phyloP scores from a whole-genome alignment of 768 basidiomycete genomes.

The Tricholoma flavovirens region DNA sequence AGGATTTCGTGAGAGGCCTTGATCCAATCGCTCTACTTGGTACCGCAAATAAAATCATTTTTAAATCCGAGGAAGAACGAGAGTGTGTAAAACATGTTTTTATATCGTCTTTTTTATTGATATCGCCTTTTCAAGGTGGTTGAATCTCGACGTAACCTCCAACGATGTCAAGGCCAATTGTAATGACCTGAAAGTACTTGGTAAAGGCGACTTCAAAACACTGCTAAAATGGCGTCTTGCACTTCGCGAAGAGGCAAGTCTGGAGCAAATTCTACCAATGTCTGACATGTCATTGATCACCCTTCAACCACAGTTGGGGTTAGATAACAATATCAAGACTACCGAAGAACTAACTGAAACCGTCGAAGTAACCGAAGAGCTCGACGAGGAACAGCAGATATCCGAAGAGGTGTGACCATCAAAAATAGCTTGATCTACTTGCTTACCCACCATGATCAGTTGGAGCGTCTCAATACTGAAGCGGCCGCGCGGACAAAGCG shows the following conservation, averaged over 20 bases:
- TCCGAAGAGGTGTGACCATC: constrained; percentile 69
- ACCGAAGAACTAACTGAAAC: constrained; percentile 72
- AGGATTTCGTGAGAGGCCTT: constrained; percentile 59
- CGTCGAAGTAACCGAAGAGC: constrained; percentile 56
- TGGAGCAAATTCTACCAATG: neutral
- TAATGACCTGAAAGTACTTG: constrained; percentile 91
- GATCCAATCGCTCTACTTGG: constrained; percentile 84
- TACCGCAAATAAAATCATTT: constrained; percentile 68
- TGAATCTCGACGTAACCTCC: constrained; percentile 64
- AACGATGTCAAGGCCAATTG: constrained; percentile 77
- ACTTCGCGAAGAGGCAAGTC: constrained; percentile 81
- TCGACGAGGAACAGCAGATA: constrained; percentile 88
- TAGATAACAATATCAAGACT: constrained; percentile 75
- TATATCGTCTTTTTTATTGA: constrained; percentile 1
- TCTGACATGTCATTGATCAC: neutral
- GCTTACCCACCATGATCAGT: constrained; percentile 37
- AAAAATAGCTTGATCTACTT: constrained; percentile 5
- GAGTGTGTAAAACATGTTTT: constrained; percentile 37
- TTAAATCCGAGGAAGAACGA: constrained; percentile 81
- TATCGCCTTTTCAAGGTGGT: constrained; percentile 50
- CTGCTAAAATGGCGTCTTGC: constrained; percentile 87
- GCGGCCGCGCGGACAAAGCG: constrained; percentile 68
- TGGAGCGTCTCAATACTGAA: constrained; percentile 79
- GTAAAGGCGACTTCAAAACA: constrained; percentile 95
- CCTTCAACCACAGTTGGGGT: constrained; percentile 51